Conservation (phyloP, 148 eudicot species). For the Pharnaceum exiguum region DNA sequence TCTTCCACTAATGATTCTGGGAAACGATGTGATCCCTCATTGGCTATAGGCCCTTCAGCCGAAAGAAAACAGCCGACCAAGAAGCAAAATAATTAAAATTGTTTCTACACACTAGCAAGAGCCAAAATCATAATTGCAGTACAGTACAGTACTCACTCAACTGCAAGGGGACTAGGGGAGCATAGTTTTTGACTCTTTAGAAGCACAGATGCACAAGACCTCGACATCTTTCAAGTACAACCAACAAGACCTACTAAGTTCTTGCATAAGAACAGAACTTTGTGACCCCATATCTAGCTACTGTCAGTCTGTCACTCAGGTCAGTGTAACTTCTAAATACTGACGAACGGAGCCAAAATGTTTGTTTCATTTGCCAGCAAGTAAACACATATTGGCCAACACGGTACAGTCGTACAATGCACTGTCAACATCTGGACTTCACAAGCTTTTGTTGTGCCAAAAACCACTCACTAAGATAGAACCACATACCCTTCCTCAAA, state of each 20-base stretch:
- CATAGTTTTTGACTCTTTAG: too few relatives aligned
- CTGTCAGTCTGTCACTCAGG: not conserved
- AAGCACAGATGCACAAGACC: not conserved
- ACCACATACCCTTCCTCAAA: too few relatives aligned
- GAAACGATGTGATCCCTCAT: not conserved
- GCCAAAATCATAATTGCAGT: not conserved
- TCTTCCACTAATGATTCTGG: too few relatives aligned
- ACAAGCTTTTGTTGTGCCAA: not conserved
- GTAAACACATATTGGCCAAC: not conserved
- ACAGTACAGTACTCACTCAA: not conserved
- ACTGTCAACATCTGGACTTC: not conserved
- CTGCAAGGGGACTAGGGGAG: too few relatives aligned
- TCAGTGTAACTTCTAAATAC: conserved; percentile 1
- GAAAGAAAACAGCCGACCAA: not conserved
- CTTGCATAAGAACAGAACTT: conserved; percentile 9
- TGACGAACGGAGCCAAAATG: not conserved
- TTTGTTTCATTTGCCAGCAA: conserved; percentile 23
- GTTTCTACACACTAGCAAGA: too few relatives aligned
- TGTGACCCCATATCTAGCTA: conserved; percentile 7
- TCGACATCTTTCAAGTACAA: not conserved
- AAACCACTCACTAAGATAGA: not conserved
- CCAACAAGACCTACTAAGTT: not conserved
- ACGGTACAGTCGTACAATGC: not conserved
- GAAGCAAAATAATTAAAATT: not conserved
- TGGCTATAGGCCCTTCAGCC: not conserved